Base-by-base conservation (phyloP, 495 filamentous ascomycete species). In the Neurospora sublineolata region DNA sequence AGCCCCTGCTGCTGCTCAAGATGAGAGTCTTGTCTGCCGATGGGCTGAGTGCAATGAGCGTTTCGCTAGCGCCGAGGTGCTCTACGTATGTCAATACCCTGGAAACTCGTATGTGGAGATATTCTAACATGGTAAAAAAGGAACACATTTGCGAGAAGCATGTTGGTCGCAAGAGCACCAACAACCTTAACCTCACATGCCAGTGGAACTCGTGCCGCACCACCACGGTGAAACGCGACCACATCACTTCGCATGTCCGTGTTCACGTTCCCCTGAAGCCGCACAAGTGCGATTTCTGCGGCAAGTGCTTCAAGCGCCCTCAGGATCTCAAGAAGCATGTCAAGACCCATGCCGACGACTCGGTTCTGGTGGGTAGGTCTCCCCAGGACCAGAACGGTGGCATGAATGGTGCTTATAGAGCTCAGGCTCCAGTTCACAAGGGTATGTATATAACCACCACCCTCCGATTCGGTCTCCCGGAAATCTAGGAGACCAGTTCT, bases 321-420 rank as follows among this genome's bases (percentile, higher is more conserved):
- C 95, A 99, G 82, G 96, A 99, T 84, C 79, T 99, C 73, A 98
- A 98, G 88, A 99, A 99, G 84, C 96, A 99, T 81, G 94, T 98
- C 80, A 98, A 98, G 88, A 99, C 96, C n/a, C 95, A 99, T 81
- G 95, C 95, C 72, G 95, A 99, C 79, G 95, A 99, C 82, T 96
- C 94, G 52, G 93, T 97, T 68, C 86, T 97, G 71, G 75, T 77
- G n/a, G 86, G 92, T 73, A 88, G 92, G 68, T 92, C 91, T 27
- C 92, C 79, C 23, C 79, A 92, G 36, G 90, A 92, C 68, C 87
- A 88, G 79, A 88, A 90, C 69, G 88, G 87, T 37, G 83, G 82
- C 74, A 87, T 89, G 83, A 90, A 87, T 76, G 83, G 84, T 11
- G 83, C 78, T 58, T 89, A 89, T 78, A 82, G 85, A 73, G 75